These are phyloP conservation scores for Murraya paniculata DNA, from an alignment of 345 rosid species.

Conservation along the genomic window DNA sequence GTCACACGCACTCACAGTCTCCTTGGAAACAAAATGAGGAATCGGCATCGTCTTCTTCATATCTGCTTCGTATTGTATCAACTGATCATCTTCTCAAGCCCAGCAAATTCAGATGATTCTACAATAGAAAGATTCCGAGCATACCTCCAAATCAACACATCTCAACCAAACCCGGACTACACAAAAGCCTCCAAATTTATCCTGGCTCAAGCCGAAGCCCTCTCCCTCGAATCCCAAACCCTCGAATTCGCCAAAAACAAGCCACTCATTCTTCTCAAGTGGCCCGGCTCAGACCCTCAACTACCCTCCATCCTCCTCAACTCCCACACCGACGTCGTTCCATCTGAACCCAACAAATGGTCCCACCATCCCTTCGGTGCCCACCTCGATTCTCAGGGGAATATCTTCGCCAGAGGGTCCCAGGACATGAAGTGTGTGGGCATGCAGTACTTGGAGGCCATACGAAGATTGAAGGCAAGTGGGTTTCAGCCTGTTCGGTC, in stretches of 20 bases:
- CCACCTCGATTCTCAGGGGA: slow-evolving; percentile 65
- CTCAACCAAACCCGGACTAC: slow-evolving; percentile 81
- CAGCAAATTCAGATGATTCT: slow-evolving; percentile 15
- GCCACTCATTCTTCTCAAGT: slow-evolving; percentile 72
- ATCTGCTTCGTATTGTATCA: neutral
- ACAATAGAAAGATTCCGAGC: slow-evolving; percentile 71
- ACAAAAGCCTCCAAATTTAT: slow-evolving; percentile 54
- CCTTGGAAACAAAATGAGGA: neutral
- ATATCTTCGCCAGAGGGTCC: slow-evolving; percentile 83
- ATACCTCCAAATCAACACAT: slow-evolving; percentile 85
- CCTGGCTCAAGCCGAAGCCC: slow-evolving; percentile 56
- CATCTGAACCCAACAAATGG: slow-evolving; percentile 82
- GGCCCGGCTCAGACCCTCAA: slow-evolving; percentile 62
- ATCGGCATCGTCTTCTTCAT: neutral
- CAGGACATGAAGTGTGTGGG: slow-evolving; percentile 99
- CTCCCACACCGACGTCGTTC: slow-evolving; percentile 97
- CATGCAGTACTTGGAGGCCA: slow-evolving; percentile 88
- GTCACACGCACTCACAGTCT: neutral
- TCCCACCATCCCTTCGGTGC: slow-evolving; percentile 66
- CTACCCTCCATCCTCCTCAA: slow-evolving; percentile 79
- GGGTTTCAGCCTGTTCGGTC: slow-evolving; percentile 69
- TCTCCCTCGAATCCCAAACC: slow-evolving; percentile 59
- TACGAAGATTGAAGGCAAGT: slow-evolving; percentile 57
- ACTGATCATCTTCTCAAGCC: slow-evolving; percentile 2
- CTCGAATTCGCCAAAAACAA: slow-evolving; percentile 62